Base-by-base conservation (phyloP, 257 asterid genomes). In the Lavandula angustifolia region DNA sequence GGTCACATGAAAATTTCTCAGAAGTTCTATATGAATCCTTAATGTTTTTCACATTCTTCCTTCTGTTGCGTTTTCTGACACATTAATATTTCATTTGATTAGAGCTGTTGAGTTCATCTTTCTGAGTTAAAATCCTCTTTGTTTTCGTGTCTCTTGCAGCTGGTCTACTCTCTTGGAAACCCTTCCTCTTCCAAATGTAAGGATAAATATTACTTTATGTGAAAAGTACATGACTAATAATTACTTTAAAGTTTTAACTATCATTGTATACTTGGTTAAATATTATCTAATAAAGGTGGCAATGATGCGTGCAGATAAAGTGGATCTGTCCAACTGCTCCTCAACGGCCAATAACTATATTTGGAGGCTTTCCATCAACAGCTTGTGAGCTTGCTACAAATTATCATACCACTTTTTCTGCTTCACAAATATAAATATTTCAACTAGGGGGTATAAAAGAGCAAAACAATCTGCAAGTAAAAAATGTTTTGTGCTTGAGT, bases 311-410 rank as follows among this genome's bases (percentile, higher is more conserved):
- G 84, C 91, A 89, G 96, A 87, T 89, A 61, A 89, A 89, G 70
- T 89, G 96, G 96, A 89, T 89, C 68, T 89, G 97, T 71, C 97
- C 97, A 64, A 81, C 97, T 64, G 91, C 96, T 59, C 95, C 95
- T 47, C 83, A 79, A 66, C 92, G 60, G 48, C 94, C 94, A 58
- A 50, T 89, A 63, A 81, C 89, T 80, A 71, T 85, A 73, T 89
- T 89, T 78, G 95, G 97, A 17, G 96, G 96, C 69, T 87, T 83
- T 75, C 94, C 95, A 33, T 89, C 96, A 71, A 74, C 86, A 77
- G 95, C 95, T 70, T 89, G 96, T 89, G 76, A 85, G 94, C 79
- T 73, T 49, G 42, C 44, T 34, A 54, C 18, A 7, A 50, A 29
- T 38, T 33, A 34, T 53, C 14, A 8, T 42, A 52, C 32, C 47